Conservation (phyloP, 2,329 filamentous ascomycete genomes). For the Zasmidium angulare region DNA sequence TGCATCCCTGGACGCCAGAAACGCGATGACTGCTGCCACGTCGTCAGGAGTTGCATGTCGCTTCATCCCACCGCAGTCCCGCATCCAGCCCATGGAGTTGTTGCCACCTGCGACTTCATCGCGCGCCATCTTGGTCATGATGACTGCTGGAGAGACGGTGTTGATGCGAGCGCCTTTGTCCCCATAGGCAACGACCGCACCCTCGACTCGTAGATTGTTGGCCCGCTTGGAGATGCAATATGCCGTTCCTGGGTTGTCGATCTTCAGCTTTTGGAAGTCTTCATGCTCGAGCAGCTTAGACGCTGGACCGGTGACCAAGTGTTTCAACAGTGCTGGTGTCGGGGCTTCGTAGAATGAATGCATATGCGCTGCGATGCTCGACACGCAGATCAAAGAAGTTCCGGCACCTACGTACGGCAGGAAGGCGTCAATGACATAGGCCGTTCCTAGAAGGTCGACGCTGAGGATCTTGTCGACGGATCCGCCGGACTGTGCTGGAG, state of each 20-base stretch:
- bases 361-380: constrained; percentile 9
- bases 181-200: constrained; percentile 1
- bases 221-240: constrained; percentile 12
- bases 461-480: constrained; percentile 4
- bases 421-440: constrained; percentile 13
- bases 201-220: constrained; percentile 12
- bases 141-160: constrained; percentile 7
- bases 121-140: constrained; percentile 10
- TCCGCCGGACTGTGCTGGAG: background rate
- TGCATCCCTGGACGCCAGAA: constrained; percentile 2
- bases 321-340: background rate
- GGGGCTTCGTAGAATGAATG: background rate
- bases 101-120: background rate
- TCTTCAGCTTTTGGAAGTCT: background rate
- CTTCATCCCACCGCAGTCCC: background rate
- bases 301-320: constrained; percentile 1
- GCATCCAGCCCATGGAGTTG: background rate
- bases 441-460: constrained; percentile 5
- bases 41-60: constrained; percentile 9
- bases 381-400: constrained; percentile 2
- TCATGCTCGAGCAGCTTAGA: background rate
- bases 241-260: background rate
- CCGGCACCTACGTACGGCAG: background rate
- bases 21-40: constrained; percentile 8
- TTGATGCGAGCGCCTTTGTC: constrained; percentile 11